These are phyloP conservation scores for Colletotrichum coccodes DNA, from an alignment of 2,329 filamentous ascomycete species.

Conservation along the genomic window DNA sequence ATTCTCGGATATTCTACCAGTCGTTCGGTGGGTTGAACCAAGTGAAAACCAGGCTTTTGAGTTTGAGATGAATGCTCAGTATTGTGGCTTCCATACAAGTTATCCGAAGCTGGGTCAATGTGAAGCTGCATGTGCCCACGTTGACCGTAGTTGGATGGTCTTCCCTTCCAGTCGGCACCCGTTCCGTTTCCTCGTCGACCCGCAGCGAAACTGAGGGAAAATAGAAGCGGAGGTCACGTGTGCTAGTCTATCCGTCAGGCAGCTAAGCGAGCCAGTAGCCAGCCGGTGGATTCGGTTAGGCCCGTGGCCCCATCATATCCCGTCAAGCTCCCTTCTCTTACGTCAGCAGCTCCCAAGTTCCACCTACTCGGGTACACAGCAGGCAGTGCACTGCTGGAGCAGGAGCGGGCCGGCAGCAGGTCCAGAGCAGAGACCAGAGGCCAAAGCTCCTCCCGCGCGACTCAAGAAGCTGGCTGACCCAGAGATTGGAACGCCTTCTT, in stretches of 20 bases:
- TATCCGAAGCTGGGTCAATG: too few species aligned
- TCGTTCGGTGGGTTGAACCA: neutral
- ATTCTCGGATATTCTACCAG: neutral
- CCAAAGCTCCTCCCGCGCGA: conserved; percentile 22
- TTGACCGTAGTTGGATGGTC: too few species aligned
- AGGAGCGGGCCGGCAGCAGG: neutral
- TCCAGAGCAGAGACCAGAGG: neutral
- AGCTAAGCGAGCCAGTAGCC: neutral
- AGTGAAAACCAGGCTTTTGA: neutral
- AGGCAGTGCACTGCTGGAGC: too few species aligned
- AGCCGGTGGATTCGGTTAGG: too few species aligned
- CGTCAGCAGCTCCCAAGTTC: neutral
- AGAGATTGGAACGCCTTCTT: neutral
- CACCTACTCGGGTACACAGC: neutral
- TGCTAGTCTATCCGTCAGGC: neutral
- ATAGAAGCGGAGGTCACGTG: neutral
- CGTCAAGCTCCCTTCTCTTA: conserved; percentile 1
- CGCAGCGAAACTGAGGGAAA: neutral
- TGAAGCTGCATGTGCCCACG: too few species aligned
- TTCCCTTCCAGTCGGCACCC: neutral
- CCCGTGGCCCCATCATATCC: neutral
- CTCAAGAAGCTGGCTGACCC: conserved; percentile 10
- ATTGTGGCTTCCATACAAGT: too few species aligned
- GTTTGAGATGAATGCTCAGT: too few species aligned
- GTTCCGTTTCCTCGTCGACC: neutral